Evolutionary conservation across 225 moss, liverwort and hornwort species (phyloP), one percentile per base, ranked within the genome.

Genomic region (Lunularia cruciata): DNA sequence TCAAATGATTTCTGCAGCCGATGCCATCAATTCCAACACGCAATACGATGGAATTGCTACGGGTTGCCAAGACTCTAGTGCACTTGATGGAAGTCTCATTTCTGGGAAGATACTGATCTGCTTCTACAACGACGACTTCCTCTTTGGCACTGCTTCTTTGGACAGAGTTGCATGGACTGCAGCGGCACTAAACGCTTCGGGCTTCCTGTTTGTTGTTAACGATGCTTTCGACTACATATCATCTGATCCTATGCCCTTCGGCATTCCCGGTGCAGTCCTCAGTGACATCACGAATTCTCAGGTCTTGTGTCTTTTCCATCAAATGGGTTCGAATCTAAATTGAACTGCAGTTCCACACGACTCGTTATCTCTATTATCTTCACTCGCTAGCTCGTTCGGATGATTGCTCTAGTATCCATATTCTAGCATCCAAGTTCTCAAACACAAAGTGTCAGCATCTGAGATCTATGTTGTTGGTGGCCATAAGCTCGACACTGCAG

Each of bases 101-200:
- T 18, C 9, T 8, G 67, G 74, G 42, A 74, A 74, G 20, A 67
- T 74, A 4, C 57, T 74, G 18, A 40, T 74, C 16, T 74, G 74
- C 48, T 74, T 66, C 67, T 74, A 74, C 47, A 67, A 66, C 2
- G 34, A 66, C 5, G 59, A 65, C 57, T 74, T 74, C 45, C 57
- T 67, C 13, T 16, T 3, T 12, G 74, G 74, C 6, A 0, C 20
- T 31, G 64, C 74, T 45, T 31, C 46, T 20, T 65, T 74, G 11
- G 40, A 56, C 4, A 31, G 36, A 47, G 67, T 74, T 31, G 45
- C 18, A 4, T 40, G 33, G 45, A 59, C 66, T 35, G 74, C 74
- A 57, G 33, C n/a, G 7, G 43, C 43, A 5, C 56, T 74, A 16
- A 47, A 58, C 26, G 74, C 74, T n/a, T 12, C 28, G 18, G 74